A percentile compares a stretch with the other conserved stretches of the same genome.
These are phyloP conservation scores for Vinca minor DNA, from an alignment of 257 asterid species.

Conservation along the genomic window DNA sequence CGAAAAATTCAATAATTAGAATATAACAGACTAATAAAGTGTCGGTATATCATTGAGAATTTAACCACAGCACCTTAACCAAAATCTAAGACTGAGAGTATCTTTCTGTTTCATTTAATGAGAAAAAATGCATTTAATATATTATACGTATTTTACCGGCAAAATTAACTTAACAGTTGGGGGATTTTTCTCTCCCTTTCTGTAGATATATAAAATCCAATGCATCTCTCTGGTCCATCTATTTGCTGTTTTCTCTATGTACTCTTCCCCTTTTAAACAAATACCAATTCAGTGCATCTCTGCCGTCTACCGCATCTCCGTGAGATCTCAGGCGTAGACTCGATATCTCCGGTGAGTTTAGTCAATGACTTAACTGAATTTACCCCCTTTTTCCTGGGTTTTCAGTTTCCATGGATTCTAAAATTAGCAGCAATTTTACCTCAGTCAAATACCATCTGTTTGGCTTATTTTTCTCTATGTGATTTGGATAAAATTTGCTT, in stretches of 20 bases:
- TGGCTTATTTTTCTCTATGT: background rate
- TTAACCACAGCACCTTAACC: too few species aligned
- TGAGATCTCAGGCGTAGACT: constrained; percentile 14
- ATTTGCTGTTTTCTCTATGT: background rate
- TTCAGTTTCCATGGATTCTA: background rate
- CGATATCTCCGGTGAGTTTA: background rate
- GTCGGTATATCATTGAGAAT: too few species aligned
- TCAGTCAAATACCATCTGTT: too few species aligned
- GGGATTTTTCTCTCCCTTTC: too few species aligned
- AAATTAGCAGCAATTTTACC: background rate
- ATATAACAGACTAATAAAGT: too few species aligned
- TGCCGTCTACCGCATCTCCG: constrained; percentile 1
- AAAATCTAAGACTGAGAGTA: background rate
- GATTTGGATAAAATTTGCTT: background rate
- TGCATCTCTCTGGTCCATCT: background rate
- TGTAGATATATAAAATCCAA: background rate
- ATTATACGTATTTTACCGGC: constrained; percentile 16
- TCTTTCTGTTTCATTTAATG: constrained; percentile 8
- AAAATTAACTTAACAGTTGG: constrained; percentile 11
- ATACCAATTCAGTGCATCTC: background rate
- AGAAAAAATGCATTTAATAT: constrained; percentile 1
- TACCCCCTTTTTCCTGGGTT: background rate
- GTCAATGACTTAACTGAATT: background rate
- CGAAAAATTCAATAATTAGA: too few species aligned
- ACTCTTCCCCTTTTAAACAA: background rate